Evolutionary conservation across 495 filamentous ascomycete species (phyloP), one percentile per base, ranked within the genome.

Genomic region (Talaromyces stipitatus): DNA sequence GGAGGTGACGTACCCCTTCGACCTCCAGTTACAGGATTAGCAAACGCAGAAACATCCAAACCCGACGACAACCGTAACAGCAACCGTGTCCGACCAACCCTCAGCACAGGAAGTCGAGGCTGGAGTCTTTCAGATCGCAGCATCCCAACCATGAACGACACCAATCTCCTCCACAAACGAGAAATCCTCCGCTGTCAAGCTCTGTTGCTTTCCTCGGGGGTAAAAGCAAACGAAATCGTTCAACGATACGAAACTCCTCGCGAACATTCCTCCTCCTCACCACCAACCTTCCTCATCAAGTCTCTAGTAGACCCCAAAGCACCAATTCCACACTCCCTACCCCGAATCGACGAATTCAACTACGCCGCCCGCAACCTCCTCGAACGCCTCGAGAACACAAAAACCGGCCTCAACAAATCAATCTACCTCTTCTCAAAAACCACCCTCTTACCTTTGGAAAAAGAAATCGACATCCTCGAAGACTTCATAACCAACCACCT

Each of bases 161-260:
- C 54, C 4, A 69, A 69, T 10, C 61, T 76, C 0, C 67, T 71
- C 9, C 64, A 64, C 30, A 83, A 82, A 58, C 78, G 80, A 11
- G 91, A 96, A 61, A 79, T 94, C 18, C 88, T 87, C 51, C 83
- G 89, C 38, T 79, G 88, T 2, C 77, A 82, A 54, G 81, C 90
- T 2, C 76, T 95, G 0, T 80, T 95, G 26, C 75, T 96, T 29
- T 89, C 85, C 57, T 87, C 89, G 0, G 91, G 91, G 45, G 84
- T 95, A 66, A 92, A 92, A 69, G 91, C 91, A 0, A 81, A 83
- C 58, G 88, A 91, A 63, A 87, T 96, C 56, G 75, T 77, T 36
- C 81, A 84, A 10, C 79, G 85, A 47, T 84, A 86, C 16, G 72
- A 85, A 36, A 77, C 75, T 28, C 46, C 71, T 45, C 69, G 74